Evolutionary conservation across 2,329 filamentous ascomycete species (phyloP).

Genomic region (Neofusicoccum sp.): DNA sequence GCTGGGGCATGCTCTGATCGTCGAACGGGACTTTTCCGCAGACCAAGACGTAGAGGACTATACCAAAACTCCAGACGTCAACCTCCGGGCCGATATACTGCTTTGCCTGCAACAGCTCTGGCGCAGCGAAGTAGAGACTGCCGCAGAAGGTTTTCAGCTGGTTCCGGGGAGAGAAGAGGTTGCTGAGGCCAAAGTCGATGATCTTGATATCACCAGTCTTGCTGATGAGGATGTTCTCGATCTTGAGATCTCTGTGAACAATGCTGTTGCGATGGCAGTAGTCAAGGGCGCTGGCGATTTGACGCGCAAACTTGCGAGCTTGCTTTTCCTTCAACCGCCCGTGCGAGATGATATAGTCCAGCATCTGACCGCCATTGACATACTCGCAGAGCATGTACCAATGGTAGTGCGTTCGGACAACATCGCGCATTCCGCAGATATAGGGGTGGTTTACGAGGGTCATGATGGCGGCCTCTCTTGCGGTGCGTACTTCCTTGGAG

Average conservation of each 20-base stretch:
- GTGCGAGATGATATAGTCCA: slow-evolving; percentile 99
- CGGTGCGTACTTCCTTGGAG: slow-evolving; percentile 93
- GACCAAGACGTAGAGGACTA: slow-evolving; percentile 93
- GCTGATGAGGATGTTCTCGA: slow-evolving; percentile 98
- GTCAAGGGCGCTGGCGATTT: slow-evolving; percentile 94
- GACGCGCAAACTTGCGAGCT: slow-evolving; percentile 92
- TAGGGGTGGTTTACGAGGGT: slow-evolving; percentile 92
- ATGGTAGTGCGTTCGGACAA: slow-evolving; percentile 93
- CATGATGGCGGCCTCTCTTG: slow-evolving; percentile 93
- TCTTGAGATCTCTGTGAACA: slow-evolving; percentile 95
- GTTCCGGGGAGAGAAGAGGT: slow-evolving; percentile 81
- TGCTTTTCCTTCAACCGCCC: slow-evolving; percentile 97
- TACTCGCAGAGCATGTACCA: slow-evolving; percentile 99
- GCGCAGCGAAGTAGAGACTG: slow-evolving; percentile 95
- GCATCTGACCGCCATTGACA: slow-evolving; percentile 98
- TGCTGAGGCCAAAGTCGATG: slow-evolving; percentile 97
- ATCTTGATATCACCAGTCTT: slow-evolving; percentile 99
- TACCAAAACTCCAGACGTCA: slow-evolving; percentile 98
- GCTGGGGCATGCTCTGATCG: slow-evolving; percentile 96
- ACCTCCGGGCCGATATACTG: slow-evolving; percentile 96
- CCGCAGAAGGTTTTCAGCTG: slow-evolving; percentile 97
- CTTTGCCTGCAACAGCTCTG: slow-evolving; percentile 87
- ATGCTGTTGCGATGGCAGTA: slow-evolving; percentile 99
- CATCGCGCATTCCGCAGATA: slow-evolving; percentile 92
- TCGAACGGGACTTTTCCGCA: slow-evolving; percentile 98